Conservation (phyloP, 345 rosid species). For the Sonneratia alba region DNA sequence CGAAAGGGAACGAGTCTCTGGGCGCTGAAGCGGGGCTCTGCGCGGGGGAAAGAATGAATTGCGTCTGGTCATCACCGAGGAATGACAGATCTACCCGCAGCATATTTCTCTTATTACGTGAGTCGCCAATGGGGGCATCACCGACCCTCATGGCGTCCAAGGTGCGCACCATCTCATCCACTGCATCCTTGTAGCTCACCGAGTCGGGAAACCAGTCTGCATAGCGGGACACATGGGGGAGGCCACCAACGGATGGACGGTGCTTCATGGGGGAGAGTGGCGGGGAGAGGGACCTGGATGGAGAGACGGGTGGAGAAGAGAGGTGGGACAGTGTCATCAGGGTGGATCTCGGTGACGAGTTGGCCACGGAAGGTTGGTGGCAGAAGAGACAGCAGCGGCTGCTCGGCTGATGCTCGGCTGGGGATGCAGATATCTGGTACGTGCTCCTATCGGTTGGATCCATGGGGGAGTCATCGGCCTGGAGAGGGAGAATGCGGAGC, state of each 20-base stretch:
- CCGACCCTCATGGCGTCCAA: slow-evolving; percentile 42
- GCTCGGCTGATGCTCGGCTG: slow-evolving; percentile 12
- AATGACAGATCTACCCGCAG: slow-evolving; percentile 42
- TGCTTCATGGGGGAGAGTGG: slow-evolving; percentile 60
- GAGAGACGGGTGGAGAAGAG: slow-evolving; percentile 37
- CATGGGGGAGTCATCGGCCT: slow-evolving; percentile 9
- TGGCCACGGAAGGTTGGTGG: slow-evolving; percentile 29
- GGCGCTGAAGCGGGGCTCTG: slow-evolving; percentile 19
- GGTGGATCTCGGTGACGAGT: slow-evolving; percentile 71
- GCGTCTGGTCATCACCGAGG: slow-evolving; percentile 25
- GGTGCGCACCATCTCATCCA: slow-evolving; percentile 45
- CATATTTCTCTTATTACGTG: neutral
- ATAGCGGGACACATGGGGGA: slow-evolving; percentile 26
- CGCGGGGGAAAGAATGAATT: slow-evolving; percentile 47
- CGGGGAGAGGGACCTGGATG: slow-evolving; percentile 45
- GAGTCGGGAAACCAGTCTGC: slow-evolving; percentile 10
- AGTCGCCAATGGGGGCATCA: slow-evolving; percentile 22
- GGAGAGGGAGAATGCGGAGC: slow-evolving; percentile 45
- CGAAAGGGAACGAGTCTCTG: slow-evolving; percentile 7
- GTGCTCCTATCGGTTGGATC: slow-evolving; percentile 1
- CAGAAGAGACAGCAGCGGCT: slow-evolving; percentile 50
- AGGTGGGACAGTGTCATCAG: slow-evolving; percentile 44
- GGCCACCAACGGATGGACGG: slow-evolving; percentile 11
- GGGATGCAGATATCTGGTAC: slow-evolving; percentile 2
- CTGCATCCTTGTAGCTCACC: slow-evolving; percentile 38